Percentiles rank a stretch among this genome's conserved stretches.
These are phyloP conservation scores for Coccomyxa sp. DNA, from an alignment of 139 green algal genomes.

Conservation along the genomic window DNA sequence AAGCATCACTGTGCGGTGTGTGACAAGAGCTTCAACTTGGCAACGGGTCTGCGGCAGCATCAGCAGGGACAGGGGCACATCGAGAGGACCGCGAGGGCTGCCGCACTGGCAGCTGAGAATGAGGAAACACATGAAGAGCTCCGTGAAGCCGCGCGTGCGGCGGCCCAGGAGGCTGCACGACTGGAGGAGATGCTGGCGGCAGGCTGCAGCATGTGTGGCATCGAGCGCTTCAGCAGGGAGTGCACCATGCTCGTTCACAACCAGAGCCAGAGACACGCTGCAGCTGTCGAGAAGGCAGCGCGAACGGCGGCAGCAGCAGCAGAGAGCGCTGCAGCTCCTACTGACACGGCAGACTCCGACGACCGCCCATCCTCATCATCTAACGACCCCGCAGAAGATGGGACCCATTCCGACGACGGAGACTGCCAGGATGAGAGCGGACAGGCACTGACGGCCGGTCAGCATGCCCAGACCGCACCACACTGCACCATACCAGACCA, in stretches of 20 bases:
- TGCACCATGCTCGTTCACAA: not conserved
- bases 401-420: not conserved
- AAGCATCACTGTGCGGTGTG: not conserved
- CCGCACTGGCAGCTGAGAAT: not conserved
- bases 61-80: not conserved
- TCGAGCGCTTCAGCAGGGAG: not conserved
- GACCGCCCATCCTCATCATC: not conserved
- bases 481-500: not conserved
- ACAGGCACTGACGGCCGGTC: not conserved
- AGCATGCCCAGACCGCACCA: not conserved
- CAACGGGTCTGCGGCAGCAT: not conserved
- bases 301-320: not conserved
- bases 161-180: not conserved
- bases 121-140: not conserved
- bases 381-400: not conserved
- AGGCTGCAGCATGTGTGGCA: not conserved
- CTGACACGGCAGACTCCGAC: not conserved
- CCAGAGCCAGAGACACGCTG: not conserved
- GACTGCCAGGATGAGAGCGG: not conserved
- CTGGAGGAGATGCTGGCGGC: not conserved
- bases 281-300: not conserved
- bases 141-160: not conserved
- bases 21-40: constrained; percentile 1
- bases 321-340: not conserved
- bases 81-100: not conserved